Percentiles rank a stretch among this genome's conserved stretches.
Evolutionary conservation across 345 rosid genomes (phyloP).

Genomic region (Cochlearia excelsa): DNA sequence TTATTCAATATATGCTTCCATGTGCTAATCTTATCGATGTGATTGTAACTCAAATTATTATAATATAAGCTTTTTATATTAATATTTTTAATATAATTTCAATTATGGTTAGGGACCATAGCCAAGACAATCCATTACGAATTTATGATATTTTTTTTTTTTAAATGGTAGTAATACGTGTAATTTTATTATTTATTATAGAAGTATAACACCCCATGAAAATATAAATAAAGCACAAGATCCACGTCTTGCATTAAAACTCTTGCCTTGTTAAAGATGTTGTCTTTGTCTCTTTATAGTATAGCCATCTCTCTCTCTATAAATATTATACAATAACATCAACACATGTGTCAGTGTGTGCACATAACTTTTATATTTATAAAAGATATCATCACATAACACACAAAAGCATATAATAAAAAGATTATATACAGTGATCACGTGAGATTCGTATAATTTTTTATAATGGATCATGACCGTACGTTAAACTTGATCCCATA

Average conservation of each 20-base stretch:
- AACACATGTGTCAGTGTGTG: slow-evolving; percentile 19
- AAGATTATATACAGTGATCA: slow-evolving; percentile 5
- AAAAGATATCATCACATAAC: slow-evolving; percentile 12
- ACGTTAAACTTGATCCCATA: slow-evolving; percentile 25
- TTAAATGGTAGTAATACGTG: too few relatives aligned
- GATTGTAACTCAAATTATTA: not conserved
- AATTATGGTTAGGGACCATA: too few relatives aligned
- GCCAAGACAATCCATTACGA: too few relatives aligned
- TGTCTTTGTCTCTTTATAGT: slow-evolving; percentile 23
- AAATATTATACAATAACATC: not conserved
- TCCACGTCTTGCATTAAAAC: slow-evolving; percentile 31
- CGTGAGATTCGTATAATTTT: slow-evolving; percentile 11
- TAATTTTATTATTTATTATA: too few relatives aligned
- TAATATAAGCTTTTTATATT: too few relatives aligned
- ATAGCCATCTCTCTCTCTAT: slow-evolving; percentile 19
- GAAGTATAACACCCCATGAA: not conserved
- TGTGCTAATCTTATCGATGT: slow-evolving; percentile 24
- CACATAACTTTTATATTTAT: not conserved
- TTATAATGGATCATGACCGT: slow-evolving; percentile 24
- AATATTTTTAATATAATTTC: too few relatives aligned
- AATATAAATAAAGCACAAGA: slow-evolving; percentile 13
- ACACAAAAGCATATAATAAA: not conserved
- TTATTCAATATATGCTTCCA: slow-evolving; percentile 11
- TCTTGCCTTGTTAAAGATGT: slow-evolving; percentile 29
- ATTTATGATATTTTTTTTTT: too few relatives aligned